Base-by-base conservation (phyloP, 2,329 filamentous ascomycete species). In the Pestalotiopsis fici region DNA sequence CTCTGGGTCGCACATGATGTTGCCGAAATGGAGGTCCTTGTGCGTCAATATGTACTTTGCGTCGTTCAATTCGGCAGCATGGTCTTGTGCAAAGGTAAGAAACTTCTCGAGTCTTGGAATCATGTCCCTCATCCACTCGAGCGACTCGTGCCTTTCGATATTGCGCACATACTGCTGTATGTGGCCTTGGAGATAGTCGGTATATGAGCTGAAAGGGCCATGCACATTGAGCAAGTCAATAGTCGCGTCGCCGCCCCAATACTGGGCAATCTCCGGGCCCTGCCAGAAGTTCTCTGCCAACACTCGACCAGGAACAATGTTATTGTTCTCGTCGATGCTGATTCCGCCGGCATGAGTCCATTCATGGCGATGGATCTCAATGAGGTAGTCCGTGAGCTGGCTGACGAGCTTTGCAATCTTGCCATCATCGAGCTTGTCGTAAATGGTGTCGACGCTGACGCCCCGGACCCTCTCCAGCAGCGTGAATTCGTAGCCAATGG, bases 221-320 rank as follows among this genome's bases (percentile, higher is more conserved):
- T 21, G 27, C 2, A 74, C 70, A 50, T 79, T 80, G 27, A 80
- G 69, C 4, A 63, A 61, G 65, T 64, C 27, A 21, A 64, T 23
- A 13, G 61, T 28, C n/a, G 54, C 61, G 12, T n/a, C 27, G 25
- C 21, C 28, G 6, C 68, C 66, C 76, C 77, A 81, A 57, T 73
- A 72, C 18, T 63, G 62, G 11, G 66, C 69, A 2, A 80, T 65
- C 31, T 81, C 77, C 4, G 75, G 74, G 6, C 43, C 67, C 64
- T 76, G 72, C 79, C 79, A 81, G 55, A 78, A 80, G 9, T 73
- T 77, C 63, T 81, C 78, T 4, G 80, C 79, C 7, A 81, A 60
- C 1, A 76, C 64, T 2, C 71, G 77, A 2, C 75, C 78, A 1
- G 71, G 69, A 1, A 69, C 50, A 11, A 72, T 61, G 3, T 55